Evolutionary conservation across 2,329 filamentous ascomycete genomes (phyloP).

Genomic region (Orbilia brochopaga): DNA sequence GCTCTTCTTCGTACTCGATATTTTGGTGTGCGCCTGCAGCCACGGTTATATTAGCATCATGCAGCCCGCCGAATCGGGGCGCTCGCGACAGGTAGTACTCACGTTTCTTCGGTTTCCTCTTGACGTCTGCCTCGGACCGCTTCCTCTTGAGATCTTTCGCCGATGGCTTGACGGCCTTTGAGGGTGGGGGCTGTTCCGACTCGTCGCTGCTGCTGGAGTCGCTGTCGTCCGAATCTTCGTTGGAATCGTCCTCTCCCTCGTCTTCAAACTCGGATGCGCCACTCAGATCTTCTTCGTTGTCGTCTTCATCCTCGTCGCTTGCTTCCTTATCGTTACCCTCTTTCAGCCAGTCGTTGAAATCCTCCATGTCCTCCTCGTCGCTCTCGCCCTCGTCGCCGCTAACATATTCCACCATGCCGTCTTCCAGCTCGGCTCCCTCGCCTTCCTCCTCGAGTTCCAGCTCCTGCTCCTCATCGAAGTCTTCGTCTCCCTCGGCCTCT

Average conservation of each 20-base stretch:
- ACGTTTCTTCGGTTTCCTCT: conserved; percentile 55
- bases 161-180: conserved; percentile 42
- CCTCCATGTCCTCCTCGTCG: conserved; percentile 71
- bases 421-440: conserved; percentile 69
- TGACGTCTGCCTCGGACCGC: conserved; percentile 52
- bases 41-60: conserved; percentile 24
- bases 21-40: conserved; percentile 52
- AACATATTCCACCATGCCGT: conserved; percentile 86
- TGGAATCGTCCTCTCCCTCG: conserved; percentile 36
- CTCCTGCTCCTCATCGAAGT: conserved; percentile 84
- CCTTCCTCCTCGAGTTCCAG: conserved; percentile 75
- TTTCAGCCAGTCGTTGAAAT: conserved; percentile 86
- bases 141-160: conserved; percentile 53
- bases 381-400: conserved; percentile 87
- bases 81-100: conserved; percentile 13
- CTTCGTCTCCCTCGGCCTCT: conserved; percentile 80
- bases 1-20: conserved; percentile 55
- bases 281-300: conserved; percentile 25
- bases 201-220: conserved; percentile 36
- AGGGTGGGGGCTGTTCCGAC: conserved; percentile 40
- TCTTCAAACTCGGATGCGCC: conserved; percentile 47
- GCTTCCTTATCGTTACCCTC: conserved; percentile 70
- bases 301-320: conserved; percentile 28
- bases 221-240: conserved; percentile 36
- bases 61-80: background rate